Evolutionary conservation across 140 eudicot species (phyloP), one percentile per base, ranked within the genome.

Genomic region (Anethum foeniculum): DNA sequence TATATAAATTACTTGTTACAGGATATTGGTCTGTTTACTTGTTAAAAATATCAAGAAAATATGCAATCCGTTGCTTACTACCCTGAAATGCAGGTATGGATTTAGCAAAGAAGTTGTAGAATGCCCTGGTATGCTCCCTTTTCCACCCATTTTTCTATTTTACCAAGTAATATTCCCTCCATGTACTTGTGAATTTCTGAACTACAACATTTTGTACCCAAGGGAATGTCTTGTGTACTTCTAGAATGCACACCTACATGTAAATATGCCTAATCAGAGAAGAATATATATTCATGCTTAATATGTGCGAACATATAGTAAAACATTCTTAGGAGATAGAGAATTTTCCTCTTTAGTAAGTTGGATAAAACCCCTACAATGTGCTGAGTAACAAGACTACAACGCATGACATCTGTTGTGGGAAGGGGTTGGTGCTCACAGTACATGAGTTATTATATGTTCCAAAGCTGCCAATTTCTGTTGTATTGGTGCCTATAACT

Each of bases 91-190:
- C 87, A 93, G 98, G 90, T 95, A 95, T 67, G 99, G 99, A 67
- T 95, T 95, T 78, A 95, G 99, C 91, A 83, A 89, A 85, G 93
- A 95, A 89, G 92, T 92, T 67, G 97, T 95, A 77, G 99, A 95
- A 85, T 91, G 88, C 88, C 99, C 99, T 76, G 97, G 98, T 93
- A 90, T 68, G 87, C 39, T 86, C 77, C 8, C 43, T 60, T 65
- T 39, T 49, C 27, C 28, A 19, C 32, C 77, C 54, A 23, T 9
- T 73, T 39, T 71, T 38, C 30, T 71, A 39, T 71, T 21, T 71
- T 7, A 1, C 44, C 4, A 19, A 69, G 12, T 69, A 69, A 71
- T 71, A 71, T 71, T 38, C 15, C 16, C 76, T 28, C 72, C 21
- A 28, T 28, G 18, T 14, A 14, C 71, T 28, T 16, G 1, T 27